Conservation (phyloP, 1,139 yeast species). For the Hansenula lynferdii region DNA sequence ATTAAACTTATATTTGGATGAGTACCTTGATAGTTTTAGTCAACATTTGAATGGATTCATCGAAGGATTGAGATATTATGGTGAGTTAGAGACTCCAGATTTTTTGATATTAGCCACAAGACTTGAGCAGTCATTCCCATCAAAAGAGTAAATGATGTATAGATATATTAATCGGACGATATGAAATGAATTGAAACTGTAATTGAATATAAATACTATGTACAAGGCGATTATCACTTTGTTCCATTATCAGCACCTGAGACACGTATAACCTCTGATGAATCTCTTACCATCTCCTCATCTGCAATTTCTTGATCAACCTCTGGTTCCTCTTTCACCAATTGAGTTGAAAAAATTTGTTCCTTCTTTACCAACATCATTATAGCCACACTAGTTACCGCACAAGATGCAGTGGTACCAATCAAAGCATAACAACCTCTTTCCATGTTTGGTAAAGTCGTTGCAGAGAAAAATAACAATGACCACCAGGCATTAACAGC, state of each 20-base stretch:
- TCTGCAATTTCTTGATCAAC: no score
- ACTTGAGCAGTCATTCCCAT: slow-evolving; percentile 34
- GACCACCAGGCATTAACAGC: slow-evolving; percentile 67
- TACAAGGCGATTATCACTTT: no score
- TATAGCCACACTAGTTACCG: slow-evolving; percentile 28
- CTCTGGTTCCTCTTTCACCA: no score
- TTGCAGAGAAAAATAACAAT: slow-evolving; percentile 44
- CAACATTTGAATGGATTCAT: slow-evolving; percentile 50
- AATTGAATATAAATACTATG: no score
- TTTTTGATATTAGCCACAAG: slow-evolving; percentile 49
- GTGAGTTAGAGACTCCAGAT: slow-evolving; percentile 60
- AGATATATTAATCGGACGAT: no score
- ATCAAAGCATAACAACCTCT: slow-evolving; percentile 55
- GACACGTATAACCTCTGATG: no score
- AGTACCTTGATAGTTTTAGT: slow-evolving; percentile 52
- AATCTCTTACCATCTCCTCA: no score
- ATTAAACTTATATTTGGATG: slow-evolving; percentile 44
- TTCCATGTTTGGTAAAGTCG: slow-evolving; percentile 43
- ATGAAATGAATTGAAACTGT: no score
- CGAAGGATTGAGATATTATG: slow-evolving; percentile 49
- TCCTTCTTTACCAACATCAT: slow-evolving; percentile 36
- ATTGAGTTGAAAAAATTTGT: no score
- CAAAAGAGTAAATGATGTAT: background rate
- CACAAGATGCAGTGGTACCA: slow-evolving; percentile 39
- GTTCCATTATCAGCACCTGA: no score